Evolutionary conservation across 768 basidiomycete genomes (phyloP), one percentile per base, ranked within the genome.

Genomic region (Kwoniella sp.): DNA sequence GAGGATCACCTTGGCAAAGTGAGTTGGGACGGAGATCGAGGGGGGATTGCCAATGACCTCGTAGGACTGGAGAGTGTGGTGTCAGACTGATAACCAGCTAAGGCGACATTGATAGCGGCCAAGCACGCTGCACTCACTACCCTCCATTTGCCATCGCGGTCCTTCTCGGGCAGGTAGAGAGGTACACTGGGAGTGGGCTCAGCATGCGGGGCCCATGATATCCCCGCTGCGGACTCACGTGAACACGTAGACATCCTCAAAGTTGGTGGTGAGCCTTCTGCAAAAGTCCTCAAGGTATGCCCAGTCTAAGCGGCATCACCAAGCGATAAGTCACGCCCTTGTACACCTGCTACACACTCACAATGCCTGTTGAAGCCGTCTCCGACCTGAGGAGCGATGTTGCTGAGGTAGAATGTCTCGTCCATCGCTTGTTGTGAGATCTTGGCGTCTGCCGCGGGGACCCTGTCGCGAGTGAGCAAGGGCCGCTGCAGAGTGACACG

Each of bases 311-410:
- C 5, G 15, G 31, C 15, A 32, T 8, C 31, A 8, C 9, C 9
- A 32, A 32, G 8, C 8, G 31, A 32, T 32, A 9, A 42, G 9
- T 25, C 11, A 6, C 34, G 19, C 15, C 15, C 34, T 15, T 15
- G 34, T 12, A 7, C 34, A 36, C 15, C 34, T 15, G 34, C 5
- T 23, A 4, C 12, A 15, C 9, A 78, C 83, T 56, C 63, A 91
- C 92, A 99, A 69, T 98, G 91, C 48, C 95, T 80, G 69, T 98
- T 99, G 79, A 98, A 99, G 0, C 93, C 95, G 33, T 82, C 88
- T 1, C 95, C 95, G 22, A 99, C 90, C 79, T 99, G 95, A 36
- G 95, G 95, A 4, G 95, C 93, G 46, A 99, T 95, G 67, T 99
- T 99, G 0, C 89, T 85, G 38, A 99, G 76, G 29, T 89, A 77